A percentile compares a stretch with the other conserved stretches of the same genome.
Conservation (phyloP, 495 filamentous ascomycete genomes). For the Xylaria castorea region DNA sequence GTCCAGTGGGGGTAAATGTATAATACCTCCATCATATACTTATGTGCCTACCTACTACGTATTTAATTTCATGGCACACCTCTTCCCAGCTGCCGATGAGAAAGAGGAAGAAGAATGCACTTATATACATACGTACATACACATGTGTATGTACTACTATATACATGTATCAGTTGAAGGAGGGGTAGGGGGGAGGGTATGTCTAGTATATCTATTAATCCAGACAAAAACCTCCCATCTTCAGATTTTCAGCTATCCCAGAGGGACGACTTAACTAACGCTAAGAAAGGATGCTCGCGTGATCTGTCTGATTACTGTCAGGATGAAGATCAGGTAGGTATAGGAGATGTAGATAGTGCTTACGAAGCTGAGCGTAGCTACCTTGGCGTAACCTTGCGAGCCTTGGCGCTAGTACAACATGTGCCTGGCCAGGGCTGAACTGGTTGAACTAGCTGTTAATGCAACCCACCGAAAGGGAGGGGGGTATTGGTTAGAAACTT, state of each 20-base stretch:
- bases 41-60: no score
- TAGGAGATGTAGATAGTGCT: slow-evolving; percentile 18
- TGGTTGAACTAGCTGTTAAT: slow-evolving; percentile 27
- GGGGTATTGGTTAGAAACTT: background rate
- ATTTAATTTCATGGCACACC: background rate
- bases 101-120: background rate
- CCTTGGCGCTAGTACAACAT: slow-evolving; percentile 26
- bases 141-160: background rate
- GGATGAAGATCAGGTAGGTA: slow-evolving; percentile 2
- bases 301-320: slow-evolving; percentile 15
- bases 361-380: slow-evolving; percentile 28
- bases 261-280: background rate
- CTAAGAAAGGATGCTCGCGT: slow-evolving; percentile 24
- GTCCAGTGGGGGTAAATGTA: slow-evolving; percentile 6
- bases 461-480: slow-evolving; percentile 15
- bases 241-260: background rate
- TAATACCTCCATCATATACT: background rate
- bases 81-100: background rate
- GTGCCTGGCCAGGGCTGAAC: slow-evolving; percentile 26
- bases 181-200: background rate
- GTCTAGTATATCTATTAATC: background rate
- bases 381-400: slow-evolving; percentile 17
- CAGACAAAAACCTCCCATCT: background rate
- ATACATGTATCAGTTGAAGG: background rate
- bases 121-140: background rate